Evolutionary conservation across 1,139 yeast species (phyloP).

Genomic region (Sugiyamaella grinbergsii): DNA sequence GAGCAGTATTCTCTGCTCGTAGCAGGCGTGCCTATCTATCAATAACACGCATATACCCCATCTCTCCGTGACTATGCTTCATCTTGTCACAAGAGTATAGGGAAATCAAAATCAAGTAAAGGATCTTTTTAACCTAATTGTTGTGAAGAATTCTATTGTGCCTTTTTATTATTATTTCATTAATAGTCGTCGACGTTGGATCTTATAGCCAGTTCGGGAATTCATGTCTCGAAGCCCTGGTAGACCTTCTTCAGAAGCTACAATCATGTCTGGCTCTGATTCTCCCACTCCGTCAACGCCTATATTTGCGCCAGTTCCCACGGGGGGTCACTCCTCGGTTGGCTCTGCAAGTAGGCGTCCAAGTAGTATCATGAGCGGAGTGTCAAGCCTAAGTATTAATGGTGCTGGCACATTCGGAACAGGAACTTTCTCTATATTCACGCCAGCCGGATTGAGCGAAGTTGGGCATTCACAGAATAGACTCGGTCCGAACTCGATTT

Average conservation of each 20-base stretch:
- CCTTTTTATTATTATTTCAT: too few species aligned
- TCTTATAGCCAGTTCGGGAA: neutral
- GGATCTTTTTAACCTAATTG: too few species aligned
- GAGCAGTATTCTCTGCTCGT: neutral
- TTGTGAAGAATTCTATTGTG: too few species aligned
- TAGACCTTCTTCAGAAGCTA: constrained; percentile 6
- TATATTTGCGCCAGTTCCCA: constrained; percentile 17
- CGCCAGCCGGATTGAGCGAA: constrained; percentile 32
- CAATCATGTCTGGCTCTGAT: constrained; percentile 20
- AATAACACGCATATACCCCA: too few species aligned
- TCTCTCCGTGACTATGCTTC: neutral
- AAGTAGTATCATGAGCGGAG: constrained; percentile 26
- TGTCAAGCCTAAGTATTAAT: constrained; percentile 22
- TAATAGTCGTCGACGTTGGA: neutral
- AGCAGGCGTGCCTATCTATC: too few species aligned
- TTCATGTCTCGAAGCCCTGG: constrained; percentile 10
- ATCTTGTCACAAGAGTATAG: neutral
- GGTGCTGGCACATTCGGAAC: constrained; percentile 12
- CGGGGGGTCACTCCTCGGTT: constrained; percentile 7
- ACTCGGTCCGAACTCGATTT: constrained; percentile 77
- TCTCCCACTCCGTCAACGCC: constrained; percentile 19
- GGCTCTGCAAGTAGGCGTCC: constrained; percentile 21
- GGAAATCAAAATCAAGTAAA: too few species aligned
- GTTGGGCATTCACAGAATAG: constrained; percentile 47
- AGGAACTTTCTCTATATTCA: constrained; percentile 18